These are phyloP conservation scores for Tuber borchii DNA, from an alignment of 495 filamentous ascomycete genomes.

Conservation along the genomic window DNA sequence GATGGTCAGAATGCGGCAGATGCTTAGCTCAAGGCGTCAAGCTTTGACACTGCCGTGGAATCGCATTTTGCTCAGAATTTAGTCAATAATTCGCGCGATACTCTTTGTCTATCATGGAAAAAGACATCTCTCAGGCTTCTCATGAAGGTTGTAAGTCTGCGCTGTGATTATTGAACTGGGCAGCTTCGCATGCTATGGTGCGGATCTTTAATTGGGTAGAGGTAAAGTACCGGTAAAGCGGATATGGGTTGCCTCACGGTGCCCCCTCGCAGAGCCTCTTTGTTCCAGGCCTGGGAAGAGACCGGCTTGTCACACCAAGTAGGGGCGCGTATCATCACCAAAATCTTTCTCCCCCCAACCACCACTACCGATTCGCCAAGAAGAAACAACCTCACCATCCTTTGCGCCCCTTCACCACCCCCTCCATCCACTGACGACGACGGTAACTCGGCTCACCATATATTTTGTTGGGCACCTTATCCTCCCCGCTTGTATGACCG, in stretches of 20 bases:
- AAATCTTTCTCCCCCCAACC: not conserved
- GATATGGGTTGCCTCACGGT: not conserved
- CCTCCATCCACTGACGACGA: slow-evolving; percentile 17
- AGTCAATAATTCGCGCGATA: not conserved
- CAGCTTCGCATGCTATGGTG: not conserved
- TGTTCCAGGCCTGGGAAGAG: not conserved
- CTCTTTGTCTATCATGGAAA: not conserved
- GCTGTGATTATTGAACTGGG: not conserved
- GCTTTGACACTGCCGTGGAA: not conserved
- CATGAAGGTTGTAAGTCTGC: not conserved
- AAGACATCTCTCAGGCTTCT: too few species aligned
- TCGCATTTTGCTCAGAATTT: not conserved
- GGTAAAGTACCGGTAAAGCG: not conserved
- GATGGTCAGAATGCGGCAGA: too few species aligned
- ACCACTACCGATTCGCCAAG: slow-evolving; percentile 11
- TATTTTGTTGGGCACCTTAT: slow-evolving; percentile 2
- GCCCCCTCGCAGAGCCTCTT: not conserved
- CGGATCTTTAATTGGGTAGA: not conserved
- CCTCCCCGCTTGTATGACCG: slow-evolving; percentile 34
- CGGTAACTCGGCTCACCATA: not conserved
- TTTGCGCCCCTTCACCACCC: slow-evolving; percentile 43
- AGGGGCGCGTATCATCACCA: not conserved
- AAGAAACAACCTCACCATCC: slow-evolving; percentile 16
- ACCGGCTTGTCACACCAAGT: not conserved
- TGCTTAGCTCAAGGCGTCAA: not conserved